These are phyloP conservation scores for Alternaria ventricosa DNA, from an alignment of 2,329 filamentous ascomycete species.

Conservation along the genomic window DNA sequence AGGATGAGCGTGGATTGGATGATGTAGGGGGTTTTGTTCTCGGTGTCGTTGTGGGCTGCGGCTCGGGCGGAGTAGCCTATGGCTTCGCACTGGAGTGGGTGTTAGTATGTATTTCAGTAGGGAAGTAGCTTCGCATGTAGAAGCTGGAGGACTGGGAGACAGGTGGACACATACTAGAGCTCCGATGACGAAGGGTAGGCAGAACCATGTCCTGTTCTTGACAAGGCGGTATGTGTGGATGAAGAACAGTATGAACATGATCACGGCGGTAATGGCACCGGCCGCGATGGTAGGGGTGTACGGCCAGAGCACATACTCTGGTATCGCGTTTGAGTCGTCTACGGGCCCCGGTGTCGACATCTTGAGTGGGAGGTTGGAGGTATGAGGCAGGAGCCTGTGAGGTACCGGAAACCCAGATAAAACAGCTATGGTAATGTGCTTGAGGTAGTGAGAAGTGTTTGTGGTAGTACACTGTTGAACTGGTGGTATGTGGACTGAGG, in stretches of 20 bases:
- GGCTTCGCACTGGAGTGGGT: slow-evolving; percentile 40
- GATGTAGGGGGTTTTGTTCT: slow-evolving; percentile 44
- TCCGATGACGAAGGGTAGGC: slow-evolving; percentile 57
- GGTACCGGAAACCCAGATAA: background rate
- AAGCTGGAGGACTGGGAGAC: slow-evolving; percentile 46
- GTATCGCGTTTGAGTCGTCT: slow-evolving; percentile 15
- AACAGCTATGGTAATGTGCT: background rate
- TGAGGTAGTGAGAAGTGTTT: background rate
- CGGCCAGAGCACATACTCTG: slow-evolving; percentile 39
- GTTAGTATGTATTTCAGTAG: no score
- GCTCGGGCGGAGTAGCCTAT: slow-evolving; percentile 51
- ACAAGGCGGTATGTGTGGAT: slow-evolving; percentile 54
- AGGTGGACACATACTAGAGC: slow-evolving; percentile 36
- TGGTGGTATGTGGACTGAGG: background rate
- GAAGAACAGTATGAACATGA: slow-evolving; percentile 55
- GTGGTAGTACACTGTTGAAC: background rate
- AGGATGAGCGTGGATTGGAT: slow-evolving; percentile 47
- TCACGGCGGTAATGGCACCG: slow-evolving; percentile 55
- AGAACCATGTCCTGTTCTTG: slow-evolving; percentile 58
- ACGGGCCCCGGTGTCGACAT: slow-evolving; percentile 20
- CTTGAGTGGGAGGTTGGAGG: background rate
- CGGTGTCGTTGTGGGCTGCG: slow-evolving; percentile 42
- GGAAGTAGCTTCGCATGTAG: no score
- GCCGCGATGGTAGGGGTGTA: slow-evolving; percentile 57
- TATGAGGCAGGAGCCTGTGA: background rate